Evolutionary conservation across 495 filamentous ascomycete species (phyloP).

Genomic region (Aspergillus ellipticus): DNA sequence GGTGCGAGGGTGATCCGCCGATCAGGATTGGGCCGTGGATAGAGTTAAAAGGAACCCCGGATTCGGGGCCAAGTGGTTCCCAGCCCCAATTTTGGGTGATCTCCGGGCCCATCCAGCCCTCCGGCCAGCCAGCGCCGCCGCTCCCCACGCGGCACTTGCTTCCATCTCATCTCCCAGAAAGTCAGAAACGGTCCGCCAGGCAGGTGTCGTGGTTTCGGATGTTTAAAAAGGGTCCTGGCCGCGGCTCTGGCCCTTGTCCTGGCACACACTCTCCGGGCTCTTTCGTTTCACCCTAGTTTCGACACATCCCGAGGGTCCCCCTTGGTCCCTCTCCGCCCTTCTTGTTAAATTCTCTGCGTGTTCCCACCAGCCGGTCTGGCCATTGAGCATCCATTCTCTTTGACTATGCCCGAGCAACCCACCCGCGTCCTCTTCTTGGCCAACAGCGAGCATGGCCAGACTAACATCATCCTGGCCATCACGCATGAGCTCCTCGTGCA

Average conservation of each 20-base stretch:
- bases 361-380: too few relatives aligned
- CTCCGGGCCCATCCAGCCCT: too few relatives aligned
- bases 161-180: constrained; percentile 4
- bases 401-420: background rate
- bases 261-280: background rate
- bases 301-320: background rate
- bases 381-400: background rate
- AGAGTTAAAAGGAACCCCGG: too few relatives aligned
- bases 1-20: too few relatives aligned
- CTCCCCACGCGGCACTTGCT: background rate
- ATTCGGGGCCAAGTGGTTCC: background rate
- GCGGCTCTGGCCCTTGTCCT: background rate
- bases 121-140: too few relatives aligned
- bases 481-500: constrained; percentile 47
- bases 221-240: background rate
- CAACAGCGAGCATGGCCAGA: constrained; percentile 53
- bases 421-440: constrained; percentile 47
- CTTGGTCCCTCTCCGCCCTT: background rate
- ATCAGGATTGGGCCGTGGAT: too few relatives aligned
- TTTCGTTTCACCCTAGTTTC: background rate
- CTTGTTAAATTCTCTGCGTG: too few relatives aligned
- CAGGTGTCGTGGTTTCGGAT: background rate
- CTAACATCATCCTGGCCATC: constrained; percentile 52
- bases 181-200: background rate
- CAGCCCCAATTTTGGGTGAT: background rate